Evolutionary conservation across 2,329 filamentous ascomycete species (phyloP), one percentile per base, ranked within the genome.

Genomic region (Pestalotiopsis sp.): DNA sequence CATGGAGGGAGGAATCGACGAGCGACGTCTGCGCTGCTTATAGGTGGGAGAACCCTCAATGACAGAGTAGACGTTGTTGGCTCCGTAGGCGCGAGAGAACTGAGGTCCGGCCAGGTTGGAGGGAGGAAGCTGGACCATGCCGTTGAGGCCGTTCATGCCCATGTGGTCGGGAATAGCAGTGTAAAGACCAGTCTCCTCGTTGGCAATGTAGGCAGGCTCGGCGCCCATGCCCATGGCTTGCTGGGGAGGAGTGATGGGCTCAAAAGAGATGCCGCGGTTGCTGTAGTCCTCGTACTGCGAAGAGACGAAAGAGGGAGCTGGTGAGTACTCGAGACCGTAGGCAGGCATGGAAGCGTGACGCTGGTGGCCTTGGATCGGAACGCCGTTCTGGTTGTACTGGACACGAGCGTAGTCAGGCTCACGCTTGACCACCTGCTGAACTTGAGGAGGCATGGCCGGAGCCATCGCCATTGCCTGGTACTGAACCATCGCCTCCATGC

Each of bases 1-100:
- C 78, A 94, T 89, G 72, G 91, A 89, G 13, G 93, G 91, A 26
- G 95, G 94, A 70, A 98, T 94, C 56, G 95, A 98, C 44, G 96
- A 98, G 70, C 96, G 92, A 73, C 96, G 90, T 79, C 96, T 89
- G 75, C 96, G 90, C 85, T 98, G 96, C 88, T 99, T 99, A 84
- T 99, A 99, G 48, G 96, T 98, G 13, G 96, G 96, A 35, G 96
- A 99, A 62, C 96, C 96, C 83, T 99, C 96, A 77, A 98, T 96
- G 63, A 97, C 94, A 62, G 94, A 95, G 84, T 97, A 98, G 73
- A 96, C 92, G 78, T 94, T 97, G 80, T 91, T 92, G 65, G 84
- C 78, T 68, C 86, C 86, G 73, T 93, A 93, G 39, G 91, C 88
- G 59, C 92, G 89, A 30, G 91, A 89, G 81, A 93, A 98, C 75